Evolutionary conservation across 441 rosid species (phyloP).

Genomic region (Populus hybrid): DNA sequence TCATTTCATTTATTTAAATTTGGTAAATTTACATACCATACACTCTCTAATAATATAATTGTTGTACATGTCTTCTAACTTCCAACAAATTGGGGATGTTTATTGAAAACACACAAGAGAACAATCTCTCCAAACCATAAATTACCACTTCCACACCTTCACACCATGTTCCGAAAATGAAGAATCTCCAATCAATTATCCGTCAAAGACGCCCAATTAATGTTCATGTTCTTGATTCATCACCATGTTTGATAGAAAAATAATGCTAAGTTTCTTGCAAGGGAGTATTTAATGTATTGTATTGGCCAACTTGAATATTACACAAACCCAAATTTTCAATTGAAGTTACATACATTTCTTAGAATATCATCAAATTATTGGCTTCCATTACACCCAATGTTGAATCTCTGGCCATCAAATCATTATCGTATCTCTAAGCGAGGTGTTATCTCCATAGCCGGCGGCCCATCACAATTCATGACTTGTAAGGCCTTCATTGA

Average conservation of each 20-base stretch:
- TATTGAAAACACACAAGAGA: neutral
- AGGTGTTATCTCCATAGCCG: neutral
- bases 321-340: neutral
- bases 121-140: neutral
- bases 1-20: no score
- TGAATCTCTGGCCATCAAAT: neutral
- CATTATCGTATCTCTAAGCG: neutral
- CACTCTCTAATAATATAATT: no score
- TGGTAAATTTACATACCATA: no score
- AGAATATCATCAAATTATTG: neutral
- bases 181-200: neutral
- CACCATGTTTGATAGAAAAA: neutral
- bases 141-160: constrained; percentile 44
- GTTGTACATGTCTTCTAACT: no score
- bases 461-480: neutral
- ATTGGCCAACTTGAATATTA: neutral
- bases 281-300: neutral
- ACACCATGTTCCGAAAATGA: neutral
- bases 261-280: neutral
- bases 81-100: no score
- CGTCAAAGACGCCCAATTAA: neutral
- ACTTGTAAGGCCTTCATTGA: no score
- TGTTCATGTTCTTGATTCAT: neutral
- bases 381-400: neutral
- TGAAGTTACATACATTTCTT: constrained; percentile 1